Conservation (phyloP, 306 rosid species). For the Lathyrus sativus region DNA sequence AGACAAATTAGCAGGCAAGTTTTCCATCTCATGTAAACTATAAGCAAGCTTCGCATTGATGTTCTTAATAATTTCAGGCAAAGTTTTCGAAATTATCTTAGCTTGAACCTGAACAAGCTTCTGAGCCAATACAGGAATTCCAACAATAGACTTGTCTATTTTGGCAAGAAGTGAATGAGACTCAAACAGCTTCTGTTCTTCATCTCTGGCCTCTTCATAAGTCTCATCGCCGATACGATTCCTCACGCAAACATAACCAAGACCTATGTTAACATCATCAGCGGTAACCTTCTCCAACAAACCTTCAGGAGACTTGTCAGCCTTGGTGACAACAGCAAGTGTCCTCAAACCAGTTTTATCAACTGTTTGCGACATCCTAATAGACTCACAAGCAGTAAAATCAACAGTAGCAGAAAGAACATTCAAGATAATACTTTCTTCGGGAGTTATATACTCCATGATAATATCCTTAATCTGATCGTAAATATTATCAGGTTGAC, state of each 20-base stretch:
- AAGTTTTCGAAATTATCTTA: conserved; percentile 35
- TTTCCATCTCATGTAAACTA: conserved; percentile 32
- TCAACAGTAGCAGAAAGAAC: conserved; percentile 8
- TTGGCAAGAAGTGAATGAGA: conserved; percentile 43
- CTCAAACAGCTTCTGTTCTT: conserved; percentile 43
- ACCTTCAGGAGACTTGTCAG: conserved; percentile 62
- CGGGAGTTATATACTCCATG: not conserved
- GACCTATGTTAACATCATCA: conserved; percentile 60
- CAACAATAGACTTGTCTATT: conserved; percentile 53
- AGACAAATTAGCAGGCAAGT: conserved; percentile 34
- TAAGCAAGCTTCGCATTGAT: conserved; percentile 44
- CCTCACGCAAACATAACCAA: conserved; percentile 32
- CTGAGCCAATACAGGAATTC: conserved; percentile 54
- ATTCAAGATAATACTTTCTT: not conserved
- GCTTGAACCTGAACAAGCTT: conserved; percentile 54
- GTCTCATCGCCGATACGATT: conserved; percentile 50
- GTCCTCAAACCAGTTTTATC: conserved; percentile 59
- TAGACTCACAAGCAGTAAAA: not conserved
- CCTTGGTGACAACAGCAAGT: conserved; percentile 58
- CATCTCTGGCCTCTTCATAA: conserved; percentile 49
- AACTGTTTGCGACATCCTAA: conserved; percentile 30
- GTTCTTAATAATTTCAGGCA: conserved; percentile 49
- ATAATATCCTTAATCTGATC: conserved; percentile 34
- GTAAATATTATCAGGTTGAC: conserved; percentile 57
- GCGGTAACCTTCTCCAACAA: conserved; percentile 57